Evolutionary conservation across 2,329 filamentous ascomycete genomes (phyloP), one percentile per base, ranked within the genome.

Genomic region (Lachnellula willkommii): DNA sequence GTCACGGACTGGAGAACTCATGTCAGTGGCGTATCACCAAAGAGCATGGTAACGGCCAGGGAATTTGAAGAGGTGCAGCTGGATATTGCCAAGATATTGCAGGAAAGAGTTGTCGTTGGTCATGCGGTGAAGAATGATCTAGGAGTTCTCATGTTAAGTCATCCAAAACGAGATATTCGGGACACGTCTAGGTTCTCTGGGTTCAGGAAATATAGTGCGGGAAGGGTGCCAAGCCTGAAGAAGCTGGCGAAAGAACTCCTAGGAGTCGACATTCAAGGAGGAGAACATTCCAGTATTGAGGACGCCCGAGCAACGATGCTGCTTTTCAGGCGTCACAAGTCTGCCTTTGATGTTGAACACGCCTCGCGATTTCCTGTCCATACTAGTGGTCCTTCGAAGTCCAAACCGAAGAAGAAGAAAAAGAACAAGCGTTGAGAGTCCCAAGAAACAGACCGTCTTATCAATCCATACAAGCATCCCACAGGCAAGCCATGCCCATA

Each of bases 291-390:
- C 1, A 88, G 84, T 69, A 74, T 87, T 60, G 77, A 87, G 74
- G 94, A 99, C 76, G 94, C 94, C 1, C 79, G 90, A 63, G 90
- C 89, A 5, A 87, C 91, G 0, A 97, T 99, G 91, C 75, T 93
- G 54, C 74, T 99, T 43, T 97, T 95, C 68, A 80, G 89, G 59
- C 82, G 84, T 62, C 83, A 91, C 70, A 97, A 96, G 74, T 78
- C 85, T 17, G 88, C 80, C 0, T 96, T 99, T 68, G 94, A 97
- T 69, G 76, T 84, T 55, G 90, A 95, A 69, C 84, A 90, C 70
- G 76, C 85, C 54, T 85, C 83, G 70, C 83, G 81, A 55, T 94
- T 81, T 70, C 77, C 79, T 3, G 68, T 74, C 6, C 72, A 69
- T 1, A 40, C 50, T 7, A 40, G 54, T 35, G 54, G 55, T 22